A percentile compares a stretch with the other conserved stretches of the same genome.
Conservation (phyloP, 129 eudicot species). For the Solidago caesia region DNA sequence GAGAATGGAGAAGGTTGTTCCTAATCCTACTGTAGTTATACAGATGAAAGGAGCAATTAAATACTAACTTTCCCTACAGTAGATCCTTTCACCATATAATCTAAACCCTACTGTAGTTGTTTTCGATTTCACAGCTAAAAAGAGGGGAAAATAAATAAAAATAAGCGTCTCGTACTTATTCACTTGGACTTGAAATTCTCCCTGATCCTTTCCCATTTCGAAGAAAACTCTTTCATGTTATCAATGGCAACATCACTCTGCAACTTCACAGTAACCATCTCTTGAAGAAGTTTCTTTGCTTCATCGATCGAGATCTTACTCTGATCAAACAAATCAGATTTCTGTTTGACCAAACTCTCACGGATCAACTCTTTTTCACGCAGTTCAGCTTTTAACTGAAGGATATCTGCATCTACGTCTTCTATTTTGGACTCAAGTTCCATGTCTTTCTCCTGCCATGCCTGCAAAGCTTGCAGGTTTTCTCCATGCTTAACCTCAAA, state of each 20-base stretch:
- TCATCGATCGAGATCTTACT: conserved; percentile 30
- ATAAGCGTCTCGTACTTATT: neutral
- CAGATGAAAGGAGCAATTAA: neutral
- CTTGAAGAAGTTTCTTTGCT: conserved; percentile 33
- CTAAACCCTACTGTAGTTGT: conserved; percentile 2
- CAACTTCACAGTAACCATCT: conserved; percentile 29
- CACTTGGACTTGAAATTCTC: conserved; percentile 19
- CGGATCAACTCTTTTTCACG: conserved; percentile 23
- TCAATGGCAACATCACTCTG: conserved; percentile 32
- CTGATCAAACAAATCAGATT: conserved; percentile 25
- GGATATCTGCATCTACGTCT: conserved; percentile 28
- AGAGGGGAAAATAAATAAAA: neutral
- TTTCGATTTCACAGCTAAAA: conserved; percentile 8
- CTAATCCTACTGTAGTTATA: conserved; percentile 8
- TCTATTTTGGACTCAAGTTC: conserved; percentile 25
- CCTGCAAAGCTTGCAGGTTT: conserved; percentile 13
- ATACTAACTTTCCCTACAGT: conserved; percentile 1
- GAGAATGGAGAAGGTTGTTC: neutral
- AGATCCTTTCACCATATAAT: neutral
- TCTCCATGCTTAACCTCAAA: conserved; percentile 16
- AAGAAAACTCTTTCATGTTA: conserved; percentile 26
- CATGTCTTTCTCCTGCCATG: conserved; percentile 32
- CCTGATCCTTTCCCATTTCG: conserved; percentile 29
- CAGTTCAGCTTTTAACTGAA: conserved; percentile 18
- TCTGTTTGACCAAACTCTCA: conserved; percentile 24